These are phyloP conservation scores for Rhodotorula sp. DNA, from an alignment of 1,284 basidiomycete species.

Conservation along the genomic window DNA sequence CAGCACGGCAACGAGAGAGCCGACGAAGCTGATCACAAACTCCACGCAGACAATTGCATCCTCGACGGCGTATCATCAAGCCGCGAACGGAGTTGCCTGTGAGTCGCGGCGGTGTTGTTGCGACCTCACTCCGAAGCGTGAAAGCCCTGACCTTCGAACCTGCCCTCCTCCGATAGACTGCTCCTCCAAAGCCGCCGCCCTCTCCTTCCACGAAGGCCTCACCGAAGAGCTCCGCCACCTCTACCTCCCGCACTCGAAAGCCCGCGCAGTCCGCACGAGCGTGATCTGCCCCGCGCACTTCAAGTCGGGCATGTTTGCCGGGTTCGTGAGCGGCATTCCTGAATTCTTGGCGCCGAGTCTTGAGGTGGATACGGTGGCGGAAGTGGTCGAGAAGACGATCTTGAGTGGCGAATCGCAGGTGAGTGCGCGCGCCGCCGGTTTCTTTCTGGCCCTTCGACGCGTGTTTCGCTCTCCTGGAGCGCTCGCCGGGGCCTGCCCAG, in stretches of 20 bases:
- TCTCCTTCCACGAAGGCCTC: conserved; percentile 74
- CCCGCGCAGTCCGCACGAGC: conserved; percentile 24
- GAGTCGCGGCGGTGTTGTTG: neutral
- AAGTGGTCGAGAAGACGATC: conserved; percentile 17
- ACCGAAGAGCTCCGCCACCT: conserved; percentile 77
- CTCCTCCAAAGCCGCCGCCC: conserved; percentile 80
- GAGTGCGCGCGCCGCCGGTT: conserved; percentile 55
- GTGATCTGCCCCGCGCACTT: conserved; percentile 25
- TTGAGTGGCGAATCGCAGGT: conserved; percentile 29
- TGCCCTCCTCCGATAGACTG: conserved; percentile 52
- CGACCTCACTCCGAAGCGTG: neutral
- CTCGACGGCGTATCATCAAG: conserved; percentile 18
- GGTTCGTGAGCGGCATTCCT: conserved; percentile 23
- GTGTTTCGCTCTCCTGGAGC: too few relatives aligned
- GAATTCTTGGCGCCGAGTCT: conserved; percentile 25
- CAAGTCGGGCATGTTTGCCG: conserved; percentile 25
- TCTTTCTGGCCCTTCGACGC: too few relatives aligned
- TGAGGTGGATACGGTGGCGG: conserved; percentile 22
- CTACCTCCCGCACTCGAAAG: conserved; percentile 49
- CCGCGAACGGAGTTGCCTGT: conserved; percentile 31
- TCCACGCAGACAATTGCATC: conserved; percentile 33
- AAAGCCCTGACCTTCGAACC: neutral
- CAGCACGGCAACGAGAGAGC: neutral
- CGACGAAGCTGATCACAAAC: neutral
- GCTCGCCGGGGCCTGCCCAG: too few relatives aligned